Base-by-base conservation (phyloP, 1,284 basidiomycete species). In the Cutaneotrichosporon mucoides region DNA sequence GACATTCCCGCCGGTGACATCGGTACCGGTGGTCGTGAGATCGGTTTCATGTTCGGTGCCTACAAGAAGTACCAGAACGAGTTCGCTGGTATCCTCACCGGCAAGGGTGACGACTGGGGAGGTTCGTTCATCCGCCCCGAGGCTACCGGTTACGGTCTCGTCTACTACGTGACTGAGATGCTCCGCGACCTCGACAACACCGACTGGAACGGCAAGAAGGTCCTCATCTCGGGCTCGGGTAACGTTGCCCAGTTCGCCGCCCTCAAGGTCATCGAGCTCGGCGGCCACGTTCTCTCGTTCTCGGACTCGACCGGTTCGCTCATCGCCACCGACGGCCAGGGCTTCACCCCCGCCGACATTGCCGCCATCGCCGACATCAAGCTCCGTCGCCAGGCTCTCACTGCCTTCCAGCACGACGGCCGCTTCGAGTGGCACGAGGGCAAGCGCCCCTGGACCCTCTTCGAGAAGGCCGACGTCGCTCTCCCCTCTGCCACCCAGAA, bases 1-100 rank as follows among this genome's bases (percentile, higher is more conserved):
- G 88, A 90, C 78, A 86, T 90, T 60, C 88, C 88, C 67, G 88
- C 88, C 64, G 88, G 88, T 66, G 88, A 89, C 72, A 89, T 90
- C 68, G 82, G 82, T 67, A 82, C 82, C 66, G 87, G 87, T 67
- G 86, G 82, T 44, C 82, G 86, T 65, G 88, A 88, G 79, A 84
- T 87, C 61, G 86, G 84, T 42, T 88, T 79, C 82, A 78, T 87
- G 73, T 88, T 87, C 68, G 86, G 86, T 63, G 85, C 85, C 53
- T 89, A 89, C 84, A 89, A 87, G 81, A 84, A 84, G 75, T 79
- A 86, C 73, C 80, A 82, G 66, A 89, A 89, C 79, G 87, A 89
- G 79, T 90, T 86, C 75, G 80, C 84, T 57, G 88, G 88, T 77
- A 79, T 90, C 75, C 82, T 90, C 61, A 90, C 88, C 46, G 88